Percentiles rank a stretch among this genome's conserved stretches.
Conservation (phyloP, 371 early-diverging fungal genomes). For the Saksenaea vasiformis region DNA sequence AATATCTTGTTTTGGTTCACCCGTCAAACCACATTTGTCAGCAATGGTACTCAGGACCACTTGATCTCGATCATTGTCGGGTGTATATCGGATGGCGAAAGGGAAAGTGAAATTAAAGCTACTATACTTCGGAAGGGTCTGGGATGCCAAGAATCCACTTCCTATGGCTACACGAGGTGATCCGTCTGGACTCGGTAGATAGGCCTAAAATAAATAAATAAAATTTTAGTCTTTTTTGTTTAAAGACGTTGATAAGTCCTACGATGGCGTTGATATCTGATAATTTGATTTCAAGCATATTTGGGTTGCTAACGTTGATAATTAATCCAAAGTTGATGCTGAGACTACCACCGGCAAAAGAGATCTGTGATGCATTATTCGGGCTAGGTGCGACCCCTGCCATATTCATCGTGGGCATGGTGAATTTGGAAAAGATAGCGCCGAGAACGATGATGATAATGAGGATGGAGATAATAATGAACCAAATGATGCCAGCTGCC, state of each 20-base stretch:
- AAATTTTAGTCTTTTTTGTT: neutral
- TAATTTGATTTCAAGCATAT: constrained; percentile 34
- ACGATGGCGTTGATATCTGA: constrained; percentile 40
- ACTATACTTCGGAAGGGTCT: constrained; percentile 39
- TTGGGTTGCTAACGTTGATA: constrained; percentile 43
- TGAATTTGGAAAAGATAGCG: constrained; percentile 35
- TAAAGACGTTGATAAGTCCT: constrained; percentile 11
- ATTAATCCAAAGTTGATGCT: constrained; percentile 41
- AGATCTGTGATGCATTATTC: constrained; percentile 25
- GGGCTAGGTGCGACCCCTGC: constrained; percentile 28
- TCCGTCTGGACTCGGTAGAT: constrained; percentile 37
- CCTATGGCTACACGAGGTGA: constrained; percentile 37
- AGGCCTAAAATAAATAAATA: constrained; percentile 34
- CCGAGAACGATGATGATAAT: constrained; percentile 40
- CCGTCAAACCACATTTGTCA: constrained; percentile 46
- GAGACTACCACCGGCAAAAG: constrained; percentile 23
- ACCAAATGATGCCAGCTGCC: constrained; percentile 43
- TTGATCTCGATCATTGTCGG: constrained; percentile 30
- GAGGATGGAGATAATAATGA: constrained; percentile 39
- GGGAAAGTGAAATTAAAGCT: constrained; percentile 49
- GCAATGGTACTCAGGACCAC: constrained; percentile 47
- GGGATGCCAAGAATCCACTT: constrained; percentile 40
- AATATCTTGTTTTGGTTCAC: constrained; percentile 28
- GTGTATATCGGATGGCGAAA: constrained; percentile 45
- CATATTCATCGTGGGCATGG: constrained; percentile 38